Conservation (phyloP, 257 asterid genomes). For the Gentiana dahurica region DNA sequence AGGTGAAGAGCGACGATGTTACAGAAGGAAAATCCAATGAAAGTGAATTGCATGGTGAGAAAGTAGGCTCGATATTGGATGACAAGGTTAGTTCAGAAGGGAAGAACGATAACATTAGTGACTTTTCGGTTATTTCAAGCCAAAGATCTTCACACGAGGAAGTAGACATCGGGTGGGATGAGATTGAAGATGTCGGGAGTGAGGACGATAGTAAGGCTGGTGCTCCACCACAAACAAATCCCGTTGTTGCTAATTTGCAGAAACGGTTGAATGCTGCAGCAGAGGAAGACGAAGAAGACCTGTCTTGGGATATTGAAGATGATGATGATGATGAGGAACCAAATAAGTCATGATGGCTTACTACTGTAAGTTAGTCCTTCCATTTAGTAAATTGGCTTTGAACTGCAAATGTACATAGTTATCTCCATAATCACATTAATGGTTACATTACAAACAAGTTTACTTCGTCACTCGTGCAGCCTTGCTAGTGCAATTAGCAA, state of each 20-base stretch:
- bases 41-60: slow-evolving; percentile 12
- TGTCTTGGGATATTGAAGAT: slow-evolving; percentile 71
- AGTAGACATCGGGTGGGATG: slow-evolving; percentile 85
- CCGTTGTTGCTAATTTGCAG: slow-evolving; percentile 22
- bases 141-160: slow-evolving; percentile 47
- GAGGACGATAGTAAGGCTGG: slow-evolving; percentile 45
- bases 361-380: background rate
- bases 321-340: slow-evolving; percentile 49
- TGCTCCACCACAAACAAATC: slow-evolving; percentile 13
- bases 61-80: slow-evolving; percentile 10
- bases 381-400: background rate
- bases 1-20: slow-evolving; percentile 26
- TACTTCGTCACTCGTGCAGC: too few relatives aligned
- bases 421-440: too few relatives aligned
- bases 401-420: slow-evolving; percentile 1
- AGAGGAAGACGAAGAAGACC: slow-evolving; percentile 60
- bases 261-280: slow-evolving; percentile 40
- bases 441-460: too few relatives aligned
- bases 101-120: slow-evolving; percentile 43
- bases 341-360: slow-evolving; percentile 26
- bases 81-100: slow-evolving; percentile 61
- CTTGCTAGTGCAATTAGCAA: too few relatives aligned
- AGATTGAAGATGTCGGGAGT: slow-evolving; percentile 67
- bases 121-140: slow-evolving; percentile 64
- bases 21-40: slow-evolving; percentile 22